These are phyloP conservation scores for Phallus indusiatus DNA, from an alignment of 768 basidiomycete genomes.

Conservation along the genomic window DNA sequence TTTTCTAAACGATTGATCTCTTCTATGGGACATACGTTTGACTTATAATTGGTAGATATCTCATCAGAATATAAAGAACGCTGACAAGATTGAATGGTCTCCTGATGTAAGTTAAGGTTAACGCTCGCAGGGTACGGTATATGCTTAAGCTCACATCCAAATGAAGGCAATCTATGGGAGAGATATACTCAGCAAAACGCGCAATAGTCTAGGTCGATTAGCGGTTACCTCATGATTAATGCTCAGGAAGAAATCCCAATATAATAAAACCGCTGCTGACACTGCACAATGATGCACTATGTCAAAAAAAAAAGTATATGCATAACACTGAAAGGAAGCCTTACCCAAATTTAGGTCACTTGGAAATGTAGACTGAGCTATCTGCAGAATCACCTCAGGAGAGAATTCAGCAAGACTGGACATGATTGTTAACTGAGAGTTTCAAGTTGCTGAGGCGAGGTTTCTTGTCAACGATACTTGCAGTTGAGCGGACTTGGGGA, in stretches of 20 bases:
- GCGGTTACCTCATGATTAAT: not conserved
- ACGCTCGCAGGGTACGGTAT: not conserved
- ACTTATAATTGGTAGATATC: not conserved
- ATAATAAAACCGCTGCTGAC: not conserved
- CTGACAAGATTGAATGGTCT: not conserved
- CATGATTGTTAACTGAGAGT: not conserved
- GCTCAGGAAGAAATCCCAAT: not conserved
- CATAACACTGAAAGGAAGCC: not conserved
- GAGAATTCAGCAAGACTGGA: not conserved
- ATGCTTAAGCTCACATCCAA: not conserved
- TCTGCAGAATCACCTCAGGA: not conserved
- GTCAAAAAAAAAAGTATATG: not conserved
- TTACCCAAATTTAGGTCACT: not conserved
- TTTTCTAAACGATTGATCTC: not conserved
- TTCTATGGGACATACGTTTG: not conserved
- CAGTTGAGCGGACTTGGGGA: no score
- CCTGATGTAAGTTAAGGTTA: not conserved
- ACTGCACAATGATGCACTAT: not conserved
- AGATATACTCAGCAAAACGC: not conserved
- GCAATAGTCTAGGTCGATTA: not conserved
- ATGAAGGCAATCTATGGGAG: not conserved
- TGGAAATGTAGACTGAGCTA: not conserved
- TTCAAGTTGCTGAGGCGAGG: no score
- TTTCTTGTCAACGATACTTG: no score
- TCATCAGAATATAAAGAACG: not conserved